A percentile compares a stretch with the other conserved stretches of the same genome.
Conservation (phyloP, 2,329 filamentous ascomycete genomes). For the Xylaria sp. region DNA sequence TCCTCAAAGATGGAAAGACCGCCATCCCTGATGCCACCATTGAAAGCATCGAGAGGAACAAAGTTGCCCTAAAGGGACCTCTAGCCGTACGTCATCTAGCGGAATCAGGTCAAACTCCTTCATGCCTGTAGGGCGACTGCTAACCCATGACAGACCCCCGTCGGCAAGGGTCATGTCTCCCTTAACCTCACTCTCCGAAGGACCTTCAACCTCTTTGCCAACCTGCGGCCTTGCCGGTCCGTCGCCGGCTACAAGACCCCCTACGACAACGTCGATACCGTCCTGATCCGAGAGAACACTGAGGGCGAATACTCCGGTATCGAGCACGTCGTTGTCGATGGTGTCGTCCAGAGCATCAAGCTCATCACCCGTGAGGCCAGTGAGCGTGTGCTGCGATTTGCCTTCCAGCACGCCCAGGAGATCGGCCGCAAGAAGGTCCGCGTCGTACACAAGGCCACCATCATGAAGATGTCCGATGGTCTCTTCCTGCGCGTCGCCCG, state of each 20-base stretch:
- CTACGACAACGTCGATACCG: conserved; percentile 96
- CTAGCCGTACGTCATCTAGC: conserved; percentile 76
- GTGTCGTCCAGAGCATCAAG: conserved; percentile 99
- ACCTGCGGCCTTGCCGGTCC: conserved; percentile 96
- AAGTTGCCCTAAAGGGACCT: conserved; percentile 97
- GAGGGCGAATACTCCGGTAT: conserved; percentile 99
- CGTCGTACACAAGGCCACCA: conserved; percentile 99
- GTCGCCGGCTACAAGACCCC: conserved; percentile 98
- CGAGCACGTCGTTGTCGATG: conserved; percentile 97
- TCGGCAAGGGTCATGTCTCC: conserved; percentile 99
- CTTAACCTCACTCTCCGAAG: conserved; percentile 98
- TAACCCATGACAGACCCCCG: conserved; percentile 73
- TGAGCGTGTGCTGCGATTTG: conserved; percentile 95
- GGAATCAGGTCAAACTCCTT: conserved; percentile 19
- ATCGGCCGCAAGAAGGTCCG: conserved; percentile 97
- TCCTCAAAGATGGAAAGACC: conserved; percentile 93
- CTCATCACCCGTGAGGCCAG: conserved; percentile 95
- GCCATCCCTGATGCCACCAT: conserved; percentile 94
- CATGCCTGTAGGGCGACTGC: conserved; percentile 12
- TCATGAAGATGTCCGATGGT: conserved; percentile 99
- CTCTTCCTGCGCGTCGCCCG: conserved; percentile 92
- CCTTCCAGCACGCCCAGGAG: conserved; percentile 96
- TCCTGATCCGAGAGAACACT: conserved; percentile 99
- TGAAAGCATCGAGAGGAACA: conserved; percentile 92
- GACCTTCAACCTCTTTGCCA: conserved; percentile 99